Percentiles rank a stretch among this genome's conserved stretches.
Conservation (phyloP, 2,329 filamentous ascomycete species). For the Fusarium sambucinum region DNA sequence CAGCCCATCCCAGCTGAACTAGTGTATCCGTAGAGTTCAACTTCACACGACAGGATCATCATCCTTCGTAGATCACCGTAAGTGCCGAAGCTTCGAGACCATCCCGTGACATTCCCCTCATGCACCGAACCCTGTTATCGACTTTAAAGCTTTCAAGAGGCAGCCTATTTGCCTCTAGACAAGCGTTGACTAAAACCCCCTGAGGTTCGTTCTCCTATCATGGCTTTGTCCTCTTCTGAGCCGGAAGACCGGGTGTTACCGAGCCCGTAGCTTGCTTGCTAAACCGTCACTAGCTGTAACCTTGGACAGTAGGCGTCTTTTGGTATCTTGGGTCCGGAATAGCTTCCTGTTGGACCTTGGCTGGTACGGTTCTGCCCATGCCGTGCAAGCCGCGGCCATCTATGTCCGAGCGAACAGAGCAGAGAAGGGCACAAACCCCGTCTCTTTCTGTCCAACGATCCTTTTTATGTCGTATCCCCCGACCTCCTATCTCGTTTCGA, state of each 20-base stretch:
- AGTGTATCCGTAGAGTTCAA: slow-evolving; percentile 2
- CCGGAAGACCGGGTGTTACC: slow-evolving; percentile 24
- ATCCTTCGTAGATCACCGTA: slow-evolving; percentile 29
- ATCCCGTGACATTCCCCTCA: slow-evolving; percentile 39
- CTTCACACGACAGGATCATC: slow-evolving; percentile 1
- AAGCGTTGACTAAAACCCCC: neutral
- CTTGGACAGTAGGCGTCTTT: slow-evolving; percentile 12
- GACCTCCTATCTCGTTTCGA: slow-evolving; percentile 1
- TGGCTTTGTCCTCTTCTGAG: neutral
- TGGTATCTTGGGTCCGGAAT: slow-evolving; percentile 19
- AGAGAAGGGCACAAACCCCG: neutral
- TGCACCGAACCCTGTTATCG: slow-evolving; percentile 30
- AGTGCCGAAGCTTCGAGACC: slow-evolving; percentile 23
- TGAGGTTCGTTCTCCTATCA: slow-evolving; percentile 15
- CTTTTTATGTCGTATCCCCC: neutral
- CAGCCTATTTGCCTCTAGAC: neutral
- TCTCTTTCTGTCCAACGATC: slow-evolving; percentile 2
- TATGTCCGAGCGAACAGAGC: slow-evolving; percentile 3
- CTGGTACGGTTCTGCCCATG: slow-evolving; percentile 1
- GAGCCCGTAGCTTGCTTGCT: neutral
- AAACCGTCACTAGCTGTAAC: slow-evolving; percentile 22
- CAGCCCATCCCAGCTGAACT: slow-evolving; percentile 11
- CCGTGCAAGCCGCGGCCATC: slow-evolving; percentile 1
- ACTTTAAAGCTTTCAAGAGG: neutral
- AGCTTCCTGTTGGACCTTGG: slow-evolving; percentile 34